Conservation (phyloP, 352 stramenopile species). For the Phytophthora sojae region DNA sequence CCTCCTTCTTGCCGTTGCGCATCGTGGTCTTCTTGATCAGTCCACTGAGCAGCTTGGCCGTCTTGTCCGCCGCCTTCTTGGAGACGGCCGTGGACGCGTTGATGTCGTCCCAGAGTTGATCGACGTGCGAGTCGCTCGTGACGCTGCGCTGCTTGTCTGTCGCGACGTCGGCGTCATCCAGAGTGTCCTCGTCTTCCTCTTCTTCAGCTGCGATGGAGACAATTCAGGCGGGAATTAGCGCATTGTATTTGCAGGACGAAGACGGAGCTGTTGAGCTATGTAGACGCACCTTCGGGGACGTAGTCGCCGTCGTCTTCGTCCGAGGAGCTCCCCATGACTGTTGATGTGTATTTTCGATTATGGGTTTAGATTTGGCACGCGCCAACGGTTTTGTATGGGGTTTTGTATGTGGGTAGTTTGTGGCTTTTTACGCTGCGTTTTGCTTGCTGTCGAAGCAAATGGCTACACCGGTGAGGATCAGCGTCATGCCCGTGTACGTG, state of each 20-base stretch:
- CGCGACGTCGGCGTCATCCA: background rate
- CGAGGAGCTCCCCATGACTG: conserved; percentile 62
- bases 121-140: conserved; percentile 45
- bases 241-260: background rate
- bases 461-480: conserved; percentile 67
- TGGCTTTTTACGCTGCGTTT: background rate
- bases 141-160: conserved; percentile 28
- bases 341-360: conserved; percentile 4
- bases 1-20: conserved; percentile 19
- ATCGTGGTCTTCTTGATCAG: conserved; percentile 51
- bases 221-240: background rate
- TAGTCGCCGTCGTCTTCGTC: conserved; percentile 77
- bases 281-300: conserved; percentile 58
- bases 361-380: conserved; percentile 4
- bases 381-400: conserved; percentile 7
- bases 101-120: conserved; percentile 70
- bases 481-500: conserved; percentile 68
- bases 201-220: conserved; percentile 7
- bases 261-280: background rate
- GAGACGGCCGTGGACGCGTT: conserved; percentile 72
- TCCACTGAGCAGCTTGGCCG: conserved; percentile 46
- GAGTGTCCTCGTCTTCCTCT: conserved; percentile 15
- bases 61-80: conserved; percentile 48
- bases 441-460: conserved; percentile 74
- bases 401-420: conserved; percentile 16